phyloP scores from a whole-genome alignment of 2,329 filamentous ascomycete species.

The Aspergillus amoenus region DNA sequence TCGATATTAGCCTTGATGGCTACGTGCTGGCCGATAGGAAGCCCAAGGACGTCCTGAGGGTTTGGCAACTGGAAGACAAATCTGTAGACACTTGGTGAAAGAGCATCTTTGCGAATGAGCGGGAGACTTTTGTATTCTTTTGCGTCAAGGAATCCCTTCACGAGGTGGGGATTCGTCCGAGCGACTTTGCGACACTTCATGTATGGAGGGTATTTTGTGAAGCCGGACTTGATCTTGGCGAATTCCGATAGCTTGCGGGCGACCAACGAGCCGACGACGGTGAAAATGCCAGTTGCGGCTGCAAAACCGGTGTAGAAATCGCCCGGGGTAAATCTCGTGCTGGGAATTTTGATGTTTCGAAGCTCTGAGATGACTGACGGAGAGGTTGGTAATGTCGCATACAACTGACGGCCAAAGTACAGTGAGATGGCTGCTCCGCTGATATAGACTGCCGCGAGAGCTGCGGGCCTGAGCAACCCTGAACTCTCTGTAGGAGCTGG shows the following conservation, averaged over 20 bases:
- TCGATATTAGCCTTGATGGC: constrained; percentile 51
- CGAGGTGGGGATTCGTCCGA: constrained; percentile 40
- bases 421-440: not conserved
- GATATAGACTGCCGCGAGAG: not conserved
- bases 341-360: not conserved
- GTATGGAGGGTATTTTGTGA: constrained; percentile 35
- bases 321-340: not conserved
- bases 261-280: constrained; percentile 11
- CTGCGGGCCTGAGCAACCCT: not conserved
- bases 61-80: constrained; percentile 52
- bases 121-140: constrained; percentile 50
- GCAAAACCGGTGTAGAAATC: not conserved
- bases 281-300: not conserved
- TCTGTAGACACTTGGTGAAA: constrained; percentile 38
- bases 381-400: not conserved
- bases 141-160: constrained; percentile 52
- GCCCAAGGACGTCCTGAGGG: constrained; percentile 47
- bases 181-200: constrained; percentile 41
- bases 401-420: not conserved
- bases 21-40: constrained; percentile 60
- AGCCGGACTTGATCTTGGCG: constrained; percentile 26
- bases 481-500: not conserved
- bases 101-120: constrained; percentile 31
- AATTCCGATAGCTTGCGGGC: constrained; percentile 18
- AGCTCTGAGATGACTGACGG: not conserved